phyloP scores from a whole-genome alignment of 805 yeast species.

The Lachancea sp. region DNA sequence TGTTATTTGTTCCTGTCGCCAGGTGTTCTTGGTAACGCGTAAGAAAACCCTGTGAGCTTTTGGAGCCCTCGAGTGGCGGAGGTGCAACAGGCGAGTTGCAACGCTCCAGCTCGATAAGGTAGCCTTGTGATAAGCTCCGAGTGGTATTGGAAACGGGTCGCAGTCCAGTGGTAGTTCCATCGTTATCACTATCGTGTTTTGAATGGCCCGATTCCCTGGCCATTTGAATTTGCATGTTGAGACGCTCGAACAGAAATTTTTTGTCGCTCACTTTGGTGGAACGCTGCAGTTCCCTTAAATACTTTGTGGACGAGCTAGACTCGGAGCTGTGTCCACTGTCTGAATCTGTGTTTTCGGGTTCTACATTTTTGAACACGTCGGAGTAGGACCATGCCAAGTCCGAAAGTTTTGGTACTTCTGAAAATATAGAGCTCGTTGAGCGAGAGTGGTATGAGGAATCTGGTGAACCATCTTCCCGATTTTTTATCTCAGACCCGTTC shows the following conservation, averaged over 20 bases:
- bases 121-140: slow-evolving; percentile 20
- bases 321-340: slow-evolving; percentile 4
- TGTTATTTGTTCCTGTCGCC: neutral
- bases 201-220: neutral
- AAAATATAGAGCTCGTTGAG: slow-evolving; percentile 24
- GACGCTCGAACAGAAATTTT: slow-evolving; percentile 28
- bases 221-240: slow-evolving; percentile 11
- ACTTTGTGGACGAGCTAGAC: slow-evolving; percentile 19
- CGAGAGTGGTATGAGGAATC: slow-evolving; percentile 20
- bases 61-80: neutral
- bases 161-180: neutral
- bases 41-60: slow-evolving; percentile 2
- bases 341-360: slow-evolving; percentile 11
- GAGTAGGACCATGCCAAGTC: slow-evolving; percentile 19
- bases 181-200: neutral
- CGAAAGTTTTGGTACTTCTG: slow-evolving; percentile 23
- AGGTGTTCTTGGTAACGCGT: slow-evolving; percentile 8
- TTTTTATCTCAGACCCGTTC: slow-evolving; percentile 1
- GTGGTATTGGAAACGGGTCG: slow-evolving; percentile 1
- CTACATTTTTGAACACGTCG: slow-evolving; percentile 15
- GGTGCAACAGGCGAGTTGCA: slow-evolving; percentile 11
- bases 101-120: slow-evolving; percentile 19
- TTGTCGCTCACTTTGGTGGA: slow-evolving; percentile 32
- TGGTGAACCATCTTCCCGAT: slow-evolving; percentile 6
- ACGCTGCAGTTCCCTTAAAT: slow-evolving; percentile 23